Percentiles rank a stretch among this genome's conserved stretches.
Evolutionary conservation across 148 eudicot species (phyloP).

Genomic region (Rhododendron mucronatum): DNA sequence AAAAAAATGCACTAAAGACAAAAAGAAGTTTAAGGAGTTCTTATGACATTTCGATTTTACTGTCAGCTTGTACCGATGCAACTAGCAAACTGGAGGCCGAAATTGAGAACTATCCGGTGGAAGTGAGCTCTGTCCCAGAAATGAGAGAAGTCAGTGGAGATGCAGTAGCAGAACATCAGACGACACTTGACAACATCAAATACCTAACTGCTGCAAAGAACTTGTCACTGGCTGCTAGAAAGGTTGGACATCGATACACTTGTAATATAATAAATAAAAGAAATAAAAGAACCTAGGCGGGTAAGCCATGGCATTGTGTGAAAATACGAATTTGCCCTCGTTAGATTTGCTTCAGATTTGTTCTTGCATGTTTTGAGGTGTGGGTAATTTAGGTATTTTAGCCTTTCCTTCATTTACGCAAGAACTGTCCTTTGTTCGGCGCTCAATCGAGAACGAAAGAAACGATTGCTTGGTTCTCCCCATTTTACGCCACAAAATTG

Average conservation of each 20-base stretch:
- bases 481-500: too few species aligned
- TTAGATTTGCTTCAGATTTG: too few species aligned
- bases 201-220: constrained; percentile 30
- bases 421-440: too few species aligned
- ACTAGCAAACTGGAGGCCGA: constrained; percentile 38
- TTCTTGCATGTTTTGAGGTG: too few species aligned
- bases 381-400: too few species aligned
- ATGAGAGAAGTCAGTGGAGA: constrained; percentile 18
- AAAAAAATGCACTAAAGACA: not conserved
- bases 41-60: constrained; percentile 34
- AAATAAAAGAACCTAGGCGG: too few species aligned
- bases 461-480: too few species aligned
- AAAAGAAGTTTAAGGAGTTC: not conserved
- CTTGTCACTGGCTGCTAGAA: constrained; percentile 45
- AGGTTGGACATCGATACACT: constrained; percentile 37
- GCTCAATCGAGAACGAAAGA: too few species aligned
- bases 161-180: constrained; percentile 14
- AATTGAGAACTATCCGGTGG: constrained; percentile 21
- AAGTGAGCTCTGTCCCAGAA: constrained; percentile 24
- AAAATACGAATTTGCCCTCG: too few species aligned
- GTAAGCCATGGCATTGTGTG: too few species aligned
- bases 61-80: constrained; percentile 61
- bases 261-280: too few species aligned
- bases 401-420: too few species aligned
- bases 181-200: constrained; percentile 24